Evolutionary conservation across 768 basidiomycete species (phyloP), one percentile per base, ranked within the genome.

Genomic region (Trametes elegans): DNA sequence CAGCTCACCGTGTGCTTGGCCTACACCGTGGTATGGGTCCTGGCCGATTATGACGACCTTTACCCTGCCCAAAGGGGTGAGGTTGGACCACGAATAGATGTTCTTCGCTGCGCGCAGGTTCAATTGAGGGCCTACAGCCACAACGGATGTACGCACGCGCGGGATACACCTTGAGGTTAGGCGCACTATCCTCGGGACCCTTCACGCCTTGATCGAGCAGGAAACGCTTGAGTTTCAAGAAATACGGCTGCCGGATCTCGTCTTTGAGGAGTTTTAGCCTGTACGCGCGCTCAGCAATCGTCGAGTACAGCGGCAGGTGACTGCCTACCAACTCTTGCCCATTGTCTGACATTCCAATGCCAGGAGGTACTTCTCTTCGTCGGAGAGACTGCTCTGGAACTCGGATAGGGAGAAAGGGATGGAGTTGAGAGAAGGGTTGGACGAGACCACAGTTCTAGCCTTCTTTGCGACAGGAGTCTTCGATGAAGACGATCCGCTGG

Each of bases 21-120:
- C 83, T 34, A 74, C 70, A 57, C 81, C 80, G 67, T 90, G 89
- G 69, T 93, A 94, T 24, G 92, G 92, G 74, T 94, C 93, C 71
- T 93, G 92, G 7, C 89, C 88, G 49, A 98, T 79, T 55, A 97
- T 92, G 44, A 97, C 92, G 24, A 93, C 88, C 66, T 84, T 86
- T 58, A 98, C 83, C 58, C 85, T 83, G 11, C 89, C 87, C 14
- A 97, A 73, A 3, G 92, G 91, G 26, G 92, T 94, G 52, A 67
- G 63, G 70, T 87, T 80, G 3, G 91, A 90, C 94, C 94, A 98
- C 11, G 91, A 79, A 68, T 97, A 97, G 51, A 97, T 89, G 65
- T 96, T 83, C 59, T 78, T 75, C 13, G 93, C 94, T 87, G 48
- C 13, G 11, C 19, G 7, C 21, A 1, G 7, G 10, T 27, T 9